Evolutionary conservation across 176 grass and related monocot genomes (phyloP), one percentile per base, ranked within the genome.

Genomic region (Rhynchospora tenuis): DNA sequence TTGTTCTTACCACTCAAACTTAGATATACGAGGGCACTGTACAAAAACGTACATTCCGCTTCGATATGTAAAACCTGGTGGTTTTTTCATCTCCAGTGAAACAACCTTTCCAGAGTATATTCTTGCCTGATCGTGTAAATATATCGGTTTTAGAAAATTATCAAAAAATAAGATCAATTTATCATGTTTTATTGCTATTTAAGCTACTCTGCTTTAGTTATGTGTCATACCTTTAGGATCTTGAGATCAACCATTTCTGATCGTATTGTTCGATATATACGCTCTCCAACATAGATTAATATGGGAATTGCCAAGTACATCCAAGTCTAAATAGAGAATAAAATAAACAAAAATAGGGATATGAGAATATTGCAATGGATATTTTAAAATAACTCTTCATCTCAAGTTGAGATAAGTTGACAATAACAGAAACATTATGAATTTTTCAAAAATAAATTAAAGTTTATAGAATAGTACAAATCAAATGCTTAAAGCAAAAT

Each of bases 11-110:
- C 87, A 94, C 63, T 94, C 89, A 81, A 94, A 89, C 59, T 81
- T 89, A 16, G 92, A 91, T 73, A 91, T 65, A 71, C 89, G 82
- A 81, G 89, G 89, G 64, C 92, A 94, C 26, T 85, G 89, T 17
- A 94, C 83, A 81, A 89, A 91, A 54, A 94, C 86, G 77, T 89
- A 91, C 92, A 91, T 91, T 64, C 90, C 92, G 65, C 92, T 94
- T 14, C 48, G 69, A 64, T 88, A 91, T 31, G 6, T 71, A 43
- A 94, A 94, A 33, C 87, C 83, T 82, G 59, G 15, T 72, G 87
- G 92, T 66, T 94, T 94, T 81, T 84, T 71, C 74, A 89, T 68
- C 78, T 86, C 81, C 51, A 94, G 80, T 45, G 85, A 87, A 78
- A 94, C 58, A 57, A 94, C 87, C 73, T 91, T 91, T 3, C 89